Conservation (phyloP, 2,329 filamentous ascomycete species). For the Akanthomyces uredinophilus region DNA sequence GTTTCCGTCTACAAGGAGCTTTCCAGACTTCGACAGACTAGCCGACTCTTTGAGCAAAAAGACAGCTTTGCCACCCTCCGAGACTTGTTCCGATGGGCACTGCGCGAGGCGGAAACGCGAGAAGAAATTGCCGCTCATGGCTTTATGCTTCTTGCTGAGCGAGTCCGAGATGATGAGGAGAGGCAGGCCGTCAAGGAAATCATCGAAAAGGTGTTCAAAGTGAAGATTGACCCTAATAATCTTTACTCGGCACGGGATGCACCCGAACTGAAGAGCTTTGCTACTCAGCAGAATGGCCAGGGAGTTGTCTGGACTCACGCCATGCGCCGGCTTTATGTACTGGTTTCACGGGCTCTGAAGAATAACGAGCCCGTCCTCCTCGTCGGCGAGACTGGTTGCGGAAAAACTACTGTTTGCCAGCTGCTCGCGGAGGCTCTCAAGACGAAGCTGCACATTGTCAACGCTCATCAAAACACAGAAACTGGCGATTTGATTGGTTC, state of each 20-base stretch:
- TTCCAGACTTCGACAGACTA: conserved; percentile 82
- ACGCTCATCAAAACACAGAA: conserved; percentile 97
- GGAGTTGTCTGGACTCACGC: conserved; percentile 90
- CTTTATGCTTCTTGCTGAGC: conserved; percentile 92
- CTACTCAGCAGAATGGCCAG: conserved; percentile 45
- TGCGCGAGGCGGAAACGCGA: conserved; percentile 76
- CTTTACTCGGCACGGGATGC: conserved; percentile 64
- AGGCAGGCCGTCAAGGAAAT: conserved; percentile 76
- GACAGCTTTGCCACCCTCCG: conserved; percentile 94
- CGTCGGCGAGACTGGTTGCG: conserved; percentile 94
- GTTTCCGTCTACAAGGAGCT: conserved; percentile 92
- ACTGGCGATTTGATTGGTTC: conserved; percentile 96
- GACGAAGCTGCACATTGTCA: conserved; percentile 80
- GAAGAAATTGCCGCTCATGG: conserved; percentile 88
- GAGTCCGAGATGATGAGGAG: conserved; percentile 88
- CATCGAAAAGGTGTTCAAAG: conserved; percentile 86
- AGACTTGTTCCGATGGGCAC: conserved; percentile 93
- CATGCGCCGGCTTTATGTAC: conserved; percentile 84
- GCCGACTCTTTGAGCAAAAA: conserved; percentile 90
- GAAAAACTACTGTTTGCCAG: conserved; percentile 96
- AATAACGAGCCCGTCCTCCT: conserved; percentile 93
- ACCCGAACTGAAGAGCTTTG: conserved; percentile 49
- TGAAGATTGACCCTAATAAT: conserved; percentile 66
- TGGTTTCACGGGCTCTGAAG: conserved; percentile 79
- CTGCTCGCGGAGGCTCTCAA: conserved; percentile 75